Evolutionary conservation across 441 rosid species (phyloP), one percentile per base, ranked within the genome.

Genomic region (Breynia disticha): DNA sequence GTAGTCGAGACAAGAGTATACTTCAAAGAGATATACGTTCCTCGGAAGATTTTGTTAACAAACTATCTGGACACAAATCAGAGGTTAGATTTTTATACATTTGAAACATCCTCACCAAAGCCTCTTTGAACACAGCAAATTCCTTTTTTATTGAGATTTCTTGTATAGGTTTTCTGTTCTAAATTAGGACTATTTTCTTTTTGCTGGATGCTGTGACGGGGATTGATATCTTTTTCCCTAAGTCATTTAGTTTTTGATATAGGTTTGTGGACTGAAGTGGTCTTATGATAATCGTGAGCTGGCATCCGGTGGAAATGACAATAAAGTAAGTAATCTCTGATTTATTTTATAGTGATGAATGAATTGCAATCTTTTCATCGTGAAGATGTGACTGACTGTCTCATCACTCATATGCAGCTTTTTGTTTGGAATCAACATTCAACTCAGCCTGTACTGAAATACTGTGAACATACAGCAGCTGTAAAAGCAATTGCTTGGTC

Each of bases 401-500:
- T 45, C 1, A 24, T 28, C 44, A 41, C n/a, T 41, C 3, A 9
- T 41, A 15, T 74, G 72, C 86, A 90, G 98, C 93, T 90, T 56
- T 80, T 87, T 69, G 89, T 90, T 64, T 90, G 98, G 98, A 90
- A 87, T 68, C 96, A 87, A 64, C 95, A 87, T 74, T 80, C 95
- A 66, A 78, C 79, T 65, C 88, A 90, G 52, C 98, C 98, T 8
- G 79, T 87, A 39, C 56, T 85, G 50, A 90, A 83, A 70, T 90
- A 79, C 73, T 73, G 88, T 55, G 98, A 83, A 67, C 98, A 91
- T 75, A 83, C 89, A 3, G 98, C 98, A 11, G 98, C 98, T 43
- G 98, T 91, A 41, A 91, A 91, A 74, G 98, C 98, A 51, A 91
- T 91, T 65, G 95, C 98, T 52, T 91, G 98, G 96, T 91, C 98